A percentile compares a stretch with the other conserved stretches of the same genome.
Conservation (phyloP, 2,329 filamentous ascomycete species). For the Taxawa tesnikishii region DNA sequence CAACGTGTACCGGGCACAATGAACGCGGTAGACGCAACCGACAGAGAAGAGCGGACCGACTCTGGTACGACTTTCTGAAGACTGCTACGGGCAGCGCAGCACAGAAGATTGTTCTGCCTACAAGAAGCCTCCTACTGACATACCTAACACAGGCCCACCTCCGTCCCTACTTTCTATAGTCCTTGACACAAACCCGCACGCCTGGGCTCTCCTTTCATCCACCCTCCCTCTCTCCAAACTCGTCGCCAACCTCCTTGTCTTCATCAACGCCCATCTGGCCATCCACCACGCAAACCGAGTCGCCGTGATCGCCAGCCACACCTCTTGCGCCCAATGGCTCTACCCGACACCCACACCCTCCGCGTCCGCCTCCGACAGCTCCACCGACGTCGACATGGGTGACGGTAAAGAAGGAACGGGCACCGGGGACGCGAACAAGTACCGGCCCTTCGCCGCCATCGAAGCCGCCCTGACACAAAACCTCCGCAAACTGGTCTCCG, state of each 20-base stretch:
- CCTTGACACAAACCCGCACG: conserved; percentile 91
- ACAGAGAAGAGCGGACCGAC: conserved; percentile 25
- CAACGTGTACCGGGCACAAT: too few species aligned
- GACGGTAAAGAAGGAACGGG: conserved; percentile 13
- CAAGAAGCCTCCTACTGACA: background rate
- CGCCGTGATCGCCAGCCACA: conserved; percentile 80
- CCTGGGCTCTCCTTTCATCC: conserved; percentile 69
- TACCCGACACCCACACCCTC: conserved; percentile 49
- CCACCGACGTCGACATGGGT: conserved; percentile 14
- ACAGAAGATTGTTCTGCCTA: too few species aligned
- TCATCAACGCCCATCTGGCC: conserved; percentile 91
- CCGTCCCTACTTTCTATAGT: conserved; percentile 84
- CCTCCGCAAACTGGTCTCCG: conserved; percentile 58
- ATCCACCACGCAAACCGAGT: conserved; percentile 91
- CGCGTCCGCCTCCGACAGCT: conserved; percentile 7
- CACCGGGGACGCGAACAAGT: conserved; percentile 63
- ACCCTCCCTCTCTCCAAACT: conserved; percentile 71
- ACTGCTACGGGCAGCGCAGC: too few species aligned
- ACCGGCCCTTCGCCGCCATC: conserved; percentile 78
- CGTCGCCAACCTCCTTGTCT: conserved; percentile 82
- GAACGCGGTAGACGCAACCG: conserved; percentile 53
- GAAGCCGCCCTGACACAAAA: conserved; percentile 69
- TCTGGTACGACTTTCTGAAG: too few species aligned
- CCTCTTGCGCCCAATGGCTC: conserved; percentile 75
- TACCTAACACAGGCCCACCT: conserved; percentile 24